phyloP scores from a whole-genome alignment of 2,329 filamentous ascomycete genomes.

The Botrytis squamosa region DNA sequence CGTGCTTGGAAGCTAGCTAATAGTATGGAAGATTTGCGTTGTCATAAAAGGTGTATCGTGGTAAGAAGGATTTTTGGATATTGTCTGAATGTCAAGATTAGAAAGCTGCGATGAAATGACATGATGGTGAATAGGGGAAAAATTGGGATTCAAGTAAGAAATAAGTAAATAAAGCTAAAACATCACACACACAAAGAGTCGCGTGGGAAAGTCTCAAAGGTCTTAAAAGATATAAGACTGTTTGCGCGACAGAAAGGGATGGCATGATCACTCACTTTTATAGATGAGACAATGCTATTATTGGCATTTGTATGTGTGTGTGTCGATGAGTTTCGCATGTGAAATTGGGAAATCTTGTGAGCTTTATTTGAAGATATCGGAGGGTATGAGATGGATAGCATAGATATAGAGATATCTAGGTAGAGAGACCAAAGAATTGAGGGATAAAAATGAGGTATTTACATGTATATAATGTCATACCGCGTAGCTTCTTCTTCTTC shows the following conservation, averaged over 20 bases:
- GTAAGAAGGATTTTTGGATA: background rate
- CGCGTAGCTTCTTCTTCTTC: background rate
- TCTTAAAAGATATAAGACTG: background rate
- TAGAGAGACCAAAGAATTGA: background rate
- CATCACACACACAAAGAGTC: conserved; percentile 7
- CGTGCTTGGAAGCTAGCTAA: background rate
- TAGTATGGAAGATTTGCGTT: background rate
- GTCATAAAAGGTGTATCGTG: background rate
- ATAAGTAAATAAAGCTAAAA: background rate
- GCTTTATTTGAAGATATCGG: background rate
- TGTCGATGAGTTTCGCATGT: background rate
- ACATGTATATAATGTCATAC: background rate
- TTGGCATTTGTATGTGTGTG: background rate
- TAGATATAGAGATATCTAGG: background rate
- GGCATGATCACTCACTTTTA: conserved; percentile 9
- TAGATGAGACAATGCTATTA: background rate
- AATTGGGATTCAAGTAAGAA: background rate
- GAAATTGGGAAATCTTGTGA: background rate
- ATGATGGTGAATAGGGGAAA: background rate
- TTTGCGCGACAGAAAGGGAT: conserved; percentile 14
- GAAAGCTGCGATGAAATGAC: background rate
- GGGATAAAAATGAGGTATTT: background rate
- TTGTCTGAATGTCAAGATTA: background rate
- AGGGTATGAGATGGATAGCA: too few relatives aligned
- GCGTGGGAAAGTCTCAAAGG: conserved; percentile 1